Conservation (phyloP, 192 early-diverging fungal species). For the Dimargaris xerosporica region DNA sequence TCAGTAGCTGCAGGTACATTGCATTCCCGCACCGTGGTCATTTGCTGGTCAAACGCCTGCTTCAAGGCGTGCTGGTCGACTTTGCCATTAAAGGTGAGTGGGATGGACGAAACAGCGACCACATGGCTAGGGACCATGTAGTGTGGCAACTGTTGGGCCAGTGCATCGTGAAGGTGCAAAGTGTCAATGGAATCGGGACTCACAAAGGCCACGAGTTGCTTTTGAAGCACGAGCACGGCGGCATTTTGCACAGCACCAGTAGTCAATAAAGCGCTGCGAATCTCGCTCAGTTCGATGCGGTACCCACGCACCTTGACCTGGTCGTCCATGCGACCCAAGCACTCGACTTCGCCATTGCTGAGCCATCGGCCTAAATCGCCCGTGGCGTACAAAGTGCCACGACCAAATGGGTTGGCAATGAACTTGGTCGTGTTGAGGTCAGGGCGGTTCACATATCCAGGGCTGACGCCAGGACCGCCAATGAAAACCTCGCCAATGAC, state of each 20-base stretch:
- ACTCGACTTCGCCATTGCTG: constrained; percentile 14
- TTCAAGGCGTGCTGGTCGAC: too few species aligned
- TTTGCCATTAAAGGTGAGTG: neutral
- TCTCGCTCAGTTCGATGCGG: constrained; percentile 29
- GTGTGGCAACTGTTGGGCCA: constrained; percentile 22
- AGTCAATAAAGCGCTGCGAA: constrained; percentile 13
- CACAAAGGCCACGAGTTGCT: neutral
- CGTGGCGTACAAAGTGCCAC: neutral
- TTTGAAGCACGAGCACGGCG: neutral
- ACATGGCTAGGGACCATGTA: constrained; percentile 48
- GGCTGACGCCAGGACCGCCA: constrained; percentile 22
- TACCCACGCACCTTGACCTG: constrained; percentile 37
- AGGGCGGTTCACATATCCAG: constrained; percentile 28
- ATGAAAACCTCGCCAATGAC: constrained; percentile 26
- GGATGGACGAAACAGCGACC: neutral
- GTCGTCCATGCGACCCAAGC: constrained; percentile 22
- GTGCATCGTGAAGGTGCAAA: neutral
- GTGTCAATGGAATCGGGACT: neutral
- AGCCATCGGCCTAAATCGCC: constrained; percentile 10
- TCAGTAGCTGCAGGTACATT: neutral
- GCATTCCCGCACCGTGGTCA: too few species aligned
- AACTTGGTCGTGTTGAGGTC: constrained; percentile 22
- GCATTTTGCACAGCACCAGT: neutral
- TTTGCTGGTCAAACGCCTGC: neutral
- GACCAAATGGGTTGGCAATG: constrained; percentile 15